Evolutionary conservation across 257 asterid genomes (phyloP), one percentile per base, ranked within the genome.

Genomic region (Sherardia arvensis): DNA sequence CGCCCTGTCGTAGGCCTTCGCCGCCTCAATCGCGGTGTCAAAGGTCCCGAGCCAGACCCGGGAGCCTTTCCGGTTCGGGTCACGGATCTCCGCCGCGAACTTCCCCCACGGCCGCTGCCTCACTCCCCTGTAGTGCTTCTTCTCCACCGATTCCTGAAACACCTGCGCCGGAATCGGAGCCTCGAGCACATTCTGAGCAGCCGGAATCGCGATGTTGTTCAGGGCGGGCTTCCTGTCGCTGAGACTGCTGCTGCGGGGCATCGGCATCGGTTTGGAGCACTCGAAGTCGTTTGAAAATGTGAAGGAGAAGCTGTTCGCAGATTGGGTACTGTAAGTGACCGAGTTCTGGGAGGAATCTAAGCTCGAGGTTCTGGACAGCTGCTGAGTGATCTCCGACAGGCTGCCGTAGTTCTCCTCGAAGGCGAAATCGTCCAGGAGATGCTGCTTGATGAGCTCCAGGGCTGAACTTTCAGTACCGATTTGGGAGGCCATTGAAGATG

Each of bases 381-480:
- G 78, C 21, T n/a, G 56, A 14, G 69, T 73, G 11, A 76, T 71
- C 32, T 11, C 30, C 7, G 67, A 12, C 18, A 53, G 14, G 14
- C 75, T 75, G 20, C 73, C 76, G 15, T 78, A 86, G 66, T 38
- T 67, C 40, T 86, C 87, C 38, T 66, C 55, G 40, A 88, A 88
- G 2, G 81, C 69, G 60, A 8, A 36, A 69, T 92, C 98, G 26
- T 89, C 91, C 18, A 84, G 81, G 43, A 43, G 51, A 15, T 87
- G 93, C 12, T 86, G 90, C 71, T 94, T 82, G 8, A 92, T 89
- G 51, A 74, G 67, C 20, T 92, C 95, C 11, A 92, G 85, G 29
- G 97, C 74, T 23, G 87, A 81, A 48, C 64, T 67, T 34, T 82
- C 86, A 58, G 8, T 45, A 23, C 0, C 14, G 28, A 40, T 17